A percentile compares a stretch with the other conserved stretches of the same genome.
Conservation (phyloP, 441 rosid genomes). For the Omphalea diandra region DNA sequence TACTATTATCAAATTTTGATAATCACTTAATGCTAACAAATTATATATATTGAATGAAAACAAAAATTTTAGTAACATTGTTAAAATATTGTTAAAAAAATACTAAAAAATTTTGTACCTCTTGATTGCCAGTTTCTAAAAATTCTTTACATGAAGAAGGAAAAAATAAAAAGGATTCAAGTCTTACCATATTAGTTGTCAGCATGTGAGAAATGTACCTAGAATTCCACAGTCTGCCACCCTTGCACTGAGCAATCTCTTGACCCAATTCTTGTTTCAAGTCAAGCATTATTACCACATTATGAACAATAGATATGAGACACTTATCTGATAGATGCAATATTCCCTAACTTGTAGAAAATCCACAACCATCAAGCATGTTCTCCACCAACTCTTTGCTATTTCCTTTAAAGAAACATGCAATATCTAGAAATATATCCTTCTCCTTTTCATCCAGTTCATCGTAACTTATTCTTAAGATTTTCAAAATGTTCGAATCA, state of each 20-base stretch:
- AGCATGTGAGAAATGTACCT: slow-evolving; percentile 11
- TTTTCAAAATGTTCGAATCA: neutral
- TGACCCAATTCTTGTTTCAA: slow-evolving; percentile 45
- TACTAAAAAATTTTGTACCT: no score
- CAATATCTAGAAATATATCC: slow-evolving; percentile 19
- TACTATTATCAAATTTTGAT: neutral
- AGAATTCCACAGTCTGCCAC: slow-evolving; percentile 39
- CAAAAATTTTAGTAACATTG: no score
- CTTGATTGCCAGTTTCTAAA: no score
- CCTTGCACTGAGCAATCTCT: slow-evolving; percentile 36
- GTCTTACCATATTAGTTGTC: no score
- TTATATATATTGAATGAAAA: neutral
- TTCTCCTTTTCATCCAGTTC: neutral
- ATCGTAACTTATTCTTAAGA: slow-evolving; percentile 3
- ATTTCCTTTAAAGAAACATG: slow-evolving; percentile 22
- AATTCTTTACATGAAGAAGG: no score
- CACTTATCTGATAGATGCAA: slow-evolving; percentile 8
- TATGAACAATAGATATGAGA: neutral
- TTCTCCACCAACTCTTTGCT: slow-evolving; percentile 1
- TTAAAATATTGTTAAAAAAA: no score
- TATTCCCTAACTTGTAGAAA: slow-evolving; percentile 4
- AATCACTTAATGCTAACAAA: no score
- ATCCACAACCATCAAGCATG: slow-evolving; percentile 4
- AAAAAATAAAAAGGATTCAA: no score
- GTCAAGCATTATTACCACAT: slow-evolving; percentile 1